phyloP scores from a whole-genome alignment of 352 stramenopile genomes.

The Hyaloperonospora arabidopsidis region DNA sequence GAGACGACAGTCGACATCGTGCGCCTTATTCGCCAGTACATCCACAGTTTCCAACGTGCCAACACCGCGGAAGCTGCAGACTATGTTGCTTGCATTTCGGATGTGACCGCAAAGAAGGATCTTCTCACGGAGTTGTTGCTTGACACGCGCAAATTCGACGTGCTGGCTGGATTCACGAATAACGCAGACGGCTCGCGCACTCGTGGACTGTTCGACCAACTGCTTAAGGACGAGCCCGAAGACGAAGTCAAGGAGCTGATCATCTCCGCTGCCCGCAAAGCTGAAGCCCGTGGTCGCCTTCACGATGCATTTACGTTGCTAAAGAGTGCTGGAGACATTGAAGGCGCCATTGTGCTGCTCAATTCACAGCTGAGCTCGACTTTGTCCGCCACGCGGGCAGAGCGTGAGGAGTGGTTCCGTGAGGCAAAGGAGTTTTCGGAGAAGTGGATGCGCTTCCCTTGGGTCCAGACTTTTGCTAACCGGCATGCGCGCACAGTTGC shows the following conservation, averaged over 20 bases:
- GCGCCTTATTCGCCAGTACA: constrained; percentile 76
- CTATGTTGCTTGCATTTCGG: constrained; percentile 69
- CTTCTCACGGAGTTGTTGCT: constrained; percentile 65
- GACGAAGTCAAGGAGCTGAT: constrained; percentile 75
- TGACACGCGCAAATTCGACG: constrained; percentile 75
- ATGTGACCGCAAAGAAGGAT: constrained; percentile 56
- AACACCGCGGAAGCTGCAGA: constrained; percentile 72
- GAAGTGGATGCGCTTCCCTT: constrained; percentile 82
- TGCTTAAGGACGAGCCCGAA: constrained; percentile 65
- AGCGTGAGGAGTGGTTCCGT: constrained; percentile 78
- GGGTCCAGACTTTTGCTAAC: constrained; percentile 70
- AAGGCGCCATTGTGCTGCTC: constrained; percentile 59
- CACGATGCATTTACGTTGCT: constrained; percentile 73
- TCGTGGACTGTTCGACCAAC: constrained; percentile 59
- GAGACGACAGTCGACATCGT: constrained; percentile 55
- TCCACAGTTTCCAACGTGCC: constrained; percentile 73
- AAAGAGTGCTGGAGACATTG: constrained; percentile 72
- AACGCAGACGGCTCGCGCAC: constrained; percentile 79
- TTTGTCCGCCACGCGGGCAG: constrained; percentile 41
- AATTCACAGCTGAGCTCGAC: constrained; percentile 68
- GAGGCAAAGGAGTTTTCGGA: constrained; percentile 79
- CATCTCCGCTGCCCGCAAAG: constrained; percentile 61
- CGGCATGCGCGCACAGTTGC: constrained; percentile 57
- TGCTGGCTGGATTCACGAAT: constrained; percentile 70
- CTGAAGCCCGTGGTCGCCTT: constrained; percentile 55